A percentile compares a stretch with the other conserved stretches of the same genome.
phyloP scores from a whole-genome alignment of 768 basidiomycete species.

The Lactarius tabidus region DNA sequence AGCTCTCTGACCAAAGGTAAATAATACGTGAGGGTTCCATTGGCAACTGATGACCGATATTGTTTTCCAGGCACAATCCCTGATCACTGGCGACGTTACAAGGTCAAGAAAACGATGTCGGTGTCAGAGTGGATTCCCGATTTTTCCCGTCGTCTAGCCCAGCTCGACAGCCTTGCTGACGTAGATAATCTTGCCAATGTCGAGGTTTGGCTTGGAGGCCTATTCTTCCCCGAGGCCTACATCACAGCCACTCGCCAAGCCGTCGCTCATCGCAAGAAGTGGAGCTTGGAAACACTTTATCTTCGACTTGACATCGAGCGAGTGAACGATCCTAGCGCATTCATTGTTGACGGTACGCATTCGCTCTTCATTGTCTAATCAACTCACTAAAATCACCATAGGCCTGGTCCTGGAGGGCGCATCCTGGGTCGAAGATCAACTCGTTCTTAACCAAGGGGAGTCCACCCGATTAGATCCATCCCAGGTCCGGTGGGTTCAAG shows the following conservation, averaged over 20 bases:
- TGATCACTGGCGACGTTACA: slow-evolving; percentile 83
- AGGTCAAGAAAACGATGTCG: slow-evolving; percentile 75
- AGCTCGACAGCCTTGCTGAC: slow-evolving; percentile 68
- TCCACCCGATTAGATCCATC: slow-evolving; percentile 74
- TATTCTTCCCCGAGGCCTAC: slow-evolving; percentile 97
- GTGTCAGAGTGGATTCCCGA: slow-evolving; percentile 85
- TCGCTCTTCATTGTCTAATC: slow-evolving; percentile 8
- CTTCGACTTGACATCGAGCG: slow-evolving; percentile 79
- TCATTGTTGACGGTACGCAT: slow-evolving; percentile 79
- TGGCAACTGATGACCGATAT: slow-evolving; percentile 22
- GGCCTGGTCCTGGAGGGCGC: slow-evolving; percentile 89
- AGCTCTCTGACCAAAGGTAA: slow-evolving; percentile 84
- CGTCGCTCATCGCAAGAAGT: slow-evolving; percentile 88
- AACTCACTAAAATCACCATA: slow-evolving; percentile 32
- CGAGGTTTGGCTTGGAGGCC: slow-evolving; percentile 87
- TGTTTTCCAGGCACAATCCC: slow-evolving; percentile 72
- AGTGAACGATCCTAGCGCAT: slow-evolving; percentile 72
- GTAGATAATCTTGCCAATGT: slow-evolving; percentile 61
- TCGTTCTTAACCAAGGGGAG: slow-evolving; percentile 83
- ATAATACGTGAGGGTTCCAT: slow-evolving; percentile 19
- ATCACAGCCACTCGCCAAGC: slow-evolving; percentile 94
- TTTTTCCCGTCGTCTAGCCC: slow-evolving; percentile 72
- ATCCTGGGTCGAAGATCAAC: slow-evolving; percentile 59
- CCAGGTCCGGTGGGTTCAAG: slow-evolving; percentile 83
- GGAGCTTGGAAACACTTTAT: slow-evolving; percentile 87